Evolutionary conservation across 306 rosid genomes (phyloP), one percentile per base, ranked within the genome.

Genomic region (Vigna radiata): DNA sequence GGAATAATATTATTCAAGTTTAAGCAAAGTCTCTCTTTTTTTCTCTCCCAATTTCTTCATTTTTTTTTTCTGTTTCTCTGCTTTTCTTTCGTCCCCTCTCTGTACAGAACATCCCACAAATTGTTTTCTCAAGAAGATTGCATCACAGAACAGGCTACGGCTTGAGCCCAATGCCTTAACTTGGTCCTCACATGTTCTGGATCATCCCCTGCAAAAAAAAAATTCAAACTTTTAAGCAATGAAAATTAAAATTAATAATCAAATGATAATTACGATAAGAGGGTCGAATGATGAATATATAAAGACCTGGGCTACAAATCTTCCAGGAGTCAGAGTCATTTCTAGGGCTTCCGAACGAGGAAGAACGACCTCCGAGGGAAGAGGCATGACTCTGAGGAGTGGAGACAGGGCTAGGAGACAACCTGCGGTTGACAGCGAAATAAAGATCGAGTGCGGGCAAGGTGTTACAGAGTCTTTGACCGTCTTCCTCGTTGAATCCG

Each of bases 111-210:
- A 75, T 46, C 18, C 49, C 63, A 46, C 11, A 37, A 1, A 1
- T 36, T 36, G 1, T 11, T 65, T 11, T 1, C 68, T 70, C 72
- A 87, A 17, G 67, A 77, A 23, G 97, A 89, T 41, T 95, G 98
- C 92, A 89, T 87, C 41, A 95, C 93, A 18, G 98, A 89, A 83
- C 98, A 95, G 13, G 98, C 99, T 18, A 95, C 97, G 0, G 99
- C 99, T 83, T 95, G 99, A 21, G 99, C 99, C 99, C 99, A 92
- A 25, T 87, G 97, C 88, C 97, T 89, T 79, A 95, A 82, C 81
- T 88, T 95, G 43, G 91, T 89, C 86, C 89, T 92, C 71, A 95
- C 99, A 43, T 78, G 82, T 74, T 89, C 79, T 13, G 97, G 99
- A 25, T 95, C 88, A 66, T 95, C 97, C 37, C 98, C 98, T 95